Percentiles rank a stretch among this genome's conserved stretches.
These are phyloP conservation scores for Malus hybrid DNA, from an alignment of 331 rosid genomes.

Conservation along the genomic window DNA sequence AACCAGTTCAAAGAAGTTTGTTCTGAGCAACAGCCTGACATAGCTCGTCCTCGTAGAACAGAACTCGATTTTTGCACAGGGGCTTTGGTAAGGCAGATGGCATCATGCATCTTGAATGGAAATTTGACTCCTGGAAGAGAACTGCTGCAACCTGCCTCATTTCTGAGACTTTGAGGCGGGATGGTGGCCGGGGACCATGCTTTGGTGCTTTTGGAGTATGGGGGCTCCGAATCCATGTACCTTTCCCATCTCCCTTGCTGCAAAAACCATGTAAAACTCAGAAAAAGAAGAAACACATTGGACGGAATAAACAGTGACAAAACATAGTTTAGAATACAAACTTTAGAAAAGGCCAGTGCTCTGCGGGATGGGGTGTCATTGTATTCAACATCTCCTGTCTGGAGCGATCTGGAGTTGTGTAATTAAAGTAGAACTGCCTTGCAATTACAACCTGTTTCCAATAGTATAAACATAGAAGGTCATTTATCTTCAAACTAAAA, in stretches of 20 bases:
- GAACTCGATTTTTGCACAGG: slow-evolving; percentile 72
- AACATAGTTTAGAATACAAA: slow-evolving; percentile 7
- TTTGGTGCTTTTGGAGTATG: slow-evolving; percentile 92
- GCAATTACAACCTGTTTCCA: slow-evolving; percentile 60
- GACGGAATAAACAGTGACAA: not conserved
- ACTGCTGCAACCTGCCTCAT: slow-evolving; percentile 90
- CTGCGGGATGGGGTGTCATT: slow-evolving; percentile 66
- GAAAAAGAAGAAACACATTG: not conserved
- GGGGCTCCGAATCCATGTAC: slow-evolving; percentile 47
- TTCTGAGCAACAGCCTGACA: slow-evolving; percentile 98
- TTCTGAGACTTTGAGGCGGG: slow-evolving; percentile 82
- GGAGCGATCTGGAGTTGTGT: slow-evolving; percentile 88
- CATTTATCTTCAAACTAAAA: too few species aligned
- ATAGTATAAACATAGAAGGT: not conserved
- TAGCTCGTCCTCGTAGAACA: slow-evolving; percentile 90
- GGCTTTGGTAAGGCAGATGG: slow-evolving; percentile 72
- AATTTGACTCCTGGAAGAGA: slow-evolving; percentile 75
- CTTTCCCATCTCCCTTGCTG: slow-evolving; percentile 73
- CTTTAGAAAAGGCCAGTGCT: slow-evolving; percentile 82
- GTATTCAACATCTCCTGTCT: slow-evolving; percentile 68
- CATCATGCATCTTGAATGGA: slow-evolving; percentile 65
- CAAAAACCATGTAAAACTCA: not conserved
- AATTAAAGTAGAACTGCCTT: slow-evolving; percentile 83
- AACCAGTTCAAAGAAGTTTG: slow-evolving; percentile 57
- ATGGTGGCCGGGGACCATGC: slow-evolving; percentile 91